phyloP scores from a whole-genome alignment of 2,329 filamentous ascomycete genomes.

The Hypoxylon sp. region DNA sequence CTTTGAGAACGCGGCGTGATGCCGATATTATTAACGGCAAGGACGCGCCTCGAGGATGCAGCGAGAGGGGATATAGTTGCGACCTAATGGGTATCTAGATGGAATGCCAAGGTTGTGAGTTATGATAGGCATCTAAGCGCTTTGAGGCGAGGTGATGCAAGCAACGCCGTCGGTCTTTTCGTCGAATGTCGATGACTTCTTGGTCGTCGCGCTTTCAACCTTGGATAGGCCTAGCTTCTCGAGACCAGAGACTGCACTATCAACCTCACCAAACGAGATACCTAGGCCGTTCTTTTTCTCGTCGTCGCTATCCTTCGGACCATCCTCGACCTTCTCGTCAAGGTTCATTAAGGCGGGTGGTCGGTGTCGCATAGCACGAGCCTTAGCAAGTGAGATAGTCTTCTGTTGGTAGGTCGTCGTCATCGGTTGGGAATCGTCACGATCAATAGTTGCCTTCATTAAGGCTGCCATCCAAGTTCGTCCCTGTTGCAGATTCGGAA shows the following conservation, averaged over 20 bases:
- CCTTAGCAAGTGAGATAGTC: slow-evolving; percentile 93
- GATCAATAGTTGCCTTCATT: slow-evolving; percentile 98
- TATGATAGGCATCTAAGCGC: slow-evolving; percentile 44
- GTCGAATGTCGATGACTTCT: slow-evolving; percentile 54
- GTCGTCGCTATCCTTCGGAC: slow-evolving; percentile 48
- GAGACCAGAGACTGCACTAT: slow-evolving; percentile 57
- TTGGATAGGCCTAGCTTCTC: slow-evolving; percentile 56
- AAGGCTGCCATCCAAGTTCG: slow-evolving; percentile 98
- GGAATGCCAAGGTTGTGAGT: not conserved
- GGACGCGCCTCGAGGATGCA: not conserved
- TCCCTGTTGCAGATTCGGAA: slow-evolving; percentile 89
- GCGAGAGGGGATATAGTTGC: not conserved
- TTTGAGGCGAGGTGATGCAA: slow-evolving; percentile 51
- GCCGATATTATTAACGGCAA: not conserved
- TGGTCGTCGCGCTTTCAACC: slow-evolving; percentile 54
- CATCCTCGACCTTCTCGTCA: slow-evolving; percentile 62
- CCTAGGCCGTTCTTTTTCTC: slow-evolving; percentile 57
- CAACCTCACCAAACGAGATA: slow-evolving; percentile 59
- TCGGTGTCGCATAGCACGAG: slow-evolving; percentile 87
- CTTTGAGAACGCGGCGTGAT: not conserved
- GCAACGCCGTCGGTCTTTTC: slow-evolving; percentile 52
- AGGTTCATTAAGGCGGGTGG: slow-evolving; percentile 89
- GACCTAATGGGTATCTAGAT: not conserved
- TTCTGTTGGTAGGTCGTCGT: slow-evolving; percentile 97
- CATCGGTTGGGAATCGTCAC: slow-evolving; percentile 83